Evolutionary conservation across 164 flowering plant species (phyloP).

Genomic region (Umbellularia californica): DNA sequence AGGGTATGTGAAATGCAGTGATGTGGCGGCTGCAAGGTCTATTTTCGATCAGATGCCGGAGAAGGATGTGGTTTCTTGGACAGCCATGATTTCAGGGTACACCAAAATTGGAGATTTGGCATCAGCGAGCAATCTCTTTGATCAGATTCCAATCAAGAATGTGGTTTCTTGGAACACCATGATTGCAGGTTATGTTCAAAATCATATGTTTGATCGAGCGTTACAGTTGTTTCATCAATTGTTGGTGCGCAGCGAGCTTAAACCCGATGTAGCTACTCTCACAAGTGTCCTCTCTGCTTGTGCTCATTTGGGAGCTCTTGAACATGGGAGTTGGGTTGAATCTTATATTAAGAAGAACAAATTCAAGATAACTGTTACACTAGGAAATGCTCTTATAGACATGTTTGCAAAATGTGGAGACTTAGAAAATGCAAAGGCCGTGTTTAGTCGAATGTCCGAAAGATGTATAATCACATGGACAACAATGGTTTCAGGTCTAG

Average conservation of each 20-base stretch:
- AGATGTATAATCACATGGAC: slow-evolving; percentile 54
- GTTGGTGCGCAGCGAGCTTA: slow-evolving; percentile 34
- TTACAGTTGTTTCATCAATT: slow-evolving; percentile 30
- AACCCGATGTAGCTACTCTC: slow-evolving; percentile 44
- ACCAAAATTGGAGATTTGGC: slow-evolving; percentile 26
- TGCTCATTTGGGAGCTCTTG: slow-evolving; percentile 46
- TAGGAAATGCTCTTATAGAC: slow-evolving; percentile 51
- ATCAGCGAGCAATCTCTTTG: slow-evolving; percentile 26
- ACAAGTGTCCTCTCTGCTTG: slow-evolving; percentile 46
- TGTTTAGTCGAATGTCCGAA: slow-evolving; percentile 29
- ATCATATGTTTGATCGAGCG: slow-evolving; percentile 36
- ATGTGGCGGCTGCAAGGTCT: slow-evolving; percentile 29
- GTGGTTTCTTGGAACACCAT: slow-evolving; percentile 52
- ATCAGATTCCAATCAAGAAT: slow-evolving; percentile 40
- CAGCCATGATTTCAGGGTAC: slow-evolving; percentile 44
- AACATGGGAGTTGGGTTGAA: slow-evolving; percentile 49
- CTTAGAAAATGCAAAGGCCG: slow-evolving; percentile 27
- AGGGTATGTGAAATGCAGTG: slow-evolving; percentile 32
- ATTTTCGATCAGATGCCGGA: slow-evolving; percentile 40
- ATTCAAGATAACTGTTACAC: slow-evolving; percentile 25
- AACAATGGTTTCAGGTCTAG: slow-evolving; percentile 48
- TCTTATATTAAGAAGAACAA: slow-evolving; percentile 38
- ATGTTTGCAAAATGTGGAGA: slow-evolving; percentile 61
- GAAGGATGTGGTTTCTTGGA: slow-evolving; percentile 45
- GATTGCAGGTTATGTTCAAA: slow-evolving; percentile 48